These are phyloP conservation scores for Xerocomellus amylosporus DNA, from an alignment of 768 basidiomycete species.

Conservation along the genomic window DNA sequence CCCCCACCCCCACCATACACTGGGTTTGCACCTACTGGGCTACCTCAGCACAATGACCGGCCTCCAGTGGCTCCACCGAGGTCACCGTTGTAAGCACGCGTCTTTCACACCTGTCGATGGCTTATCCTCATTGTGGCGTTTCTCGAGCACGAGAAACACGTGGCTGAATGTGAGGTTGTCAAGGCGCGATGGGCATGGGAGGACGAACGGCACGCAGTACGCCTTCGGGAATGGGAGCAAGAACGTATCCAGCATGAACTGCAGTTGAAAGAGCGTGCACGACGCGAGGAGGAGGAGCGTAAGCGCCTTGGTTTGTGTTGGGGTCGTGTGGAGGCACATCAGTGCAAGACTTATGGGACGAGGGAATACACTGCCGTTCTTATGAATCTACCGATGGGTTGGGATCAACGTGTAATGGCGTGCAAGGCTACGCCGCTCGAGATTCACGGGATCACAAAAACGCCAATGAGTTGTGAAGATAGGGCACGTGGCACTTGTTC, in stretches of 20 bases:
- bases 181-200: constrained; percentile 22
- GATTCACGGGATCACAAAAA: constrained; percentile 20
- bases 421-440: constrained; percentile 24
- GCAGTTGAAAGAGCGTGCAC: constrained; percentile 16
- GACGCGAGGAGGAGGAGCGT: constrained; percentile 21
- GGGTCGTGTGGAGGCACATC: constrained; percentile 14
- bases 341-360: constrained; percentile 28
- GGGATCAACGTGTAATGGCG: constrained; percentile 19
- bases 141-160: constrained; percentile 16
- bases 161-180: constrained; percentile 3
- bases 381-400: constrained; percentile 26
- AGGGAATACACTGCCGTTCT: constrained; percentile 32
- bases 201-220: constrained; percentile 9
- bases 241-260: constrained; percentile 19
- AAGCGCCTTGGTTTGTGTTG: constrained; percentile 22
- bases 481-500: constrained; percentile 8
- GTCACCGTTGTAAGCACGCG: constrained; percentile 3
- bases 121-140: background rate
- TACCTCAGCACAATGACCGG: background rate
- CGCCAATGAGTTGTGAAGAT: constrained; percentile 24
- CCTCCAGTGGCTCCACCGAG: background rate
- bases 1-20: constrained; percentile 13
- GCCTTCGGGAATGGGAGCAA: constrained; percentile 16
- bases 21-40: background rate
- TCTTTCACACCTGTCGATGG: background rate